Evolutionary conservation across 805 yeast species (phyloP).

Genomic region (Pachysolen tannophilus): DNA sequence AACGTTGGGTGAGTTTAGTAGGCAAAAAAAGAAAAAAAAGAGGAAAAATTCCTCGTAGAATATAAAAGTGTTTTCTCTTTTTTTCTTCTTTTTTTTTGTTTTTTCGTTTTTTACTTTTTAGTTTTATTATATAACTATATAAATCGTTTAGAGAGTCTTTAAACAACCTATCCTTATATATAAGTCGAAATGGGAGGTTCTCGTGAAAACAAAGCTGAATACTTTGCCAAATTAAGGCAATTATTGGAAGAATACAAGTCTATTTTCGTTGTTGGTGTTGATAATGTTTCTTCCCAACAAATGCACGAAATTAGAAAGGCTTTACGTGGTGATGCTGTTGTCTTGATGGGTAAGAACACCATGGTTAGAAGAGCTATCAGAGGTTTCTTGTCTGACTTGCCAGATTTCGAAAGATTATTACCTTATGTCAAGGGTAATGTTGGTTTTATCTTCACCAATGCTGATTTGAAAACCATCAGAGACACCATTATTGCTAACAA

Average conservation of each 20-base stretch:
- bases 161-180: slow-evolving; percentile 75
- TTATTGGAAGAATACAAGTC: slow-evolving; percentile 96
- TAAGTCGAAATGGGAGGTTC: slow-evolving; percentile 99
- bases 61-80: no score
- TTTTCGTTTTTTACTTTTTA: no score
- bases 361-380: slow-evolving; percentile 99
- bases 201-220: slow-evolving; percentile 95
- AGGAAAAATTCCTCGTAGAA: no score
- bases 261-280: slow-evolving; percentile 98
- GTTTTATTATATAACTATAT: no score
- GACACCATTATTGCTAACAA: slow-evolving; percentile 82
- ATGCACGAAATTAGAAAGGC: slow-evolving; percentile 99
- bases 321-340: slow-evolving; percentile 90
- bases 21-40: no score
- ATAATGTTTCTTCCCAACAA: slow-evolving; percentile 99
- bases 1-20: no score
- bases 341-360: slow-evolving; percentile 99
- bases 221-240: slow-evolving; percentile 92
- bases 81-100: no score
- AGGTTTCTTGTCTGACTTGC: slow-evolving; percentile 87
- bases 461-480: slow-evolving; percentile 86
- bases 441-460: slow-evolving; percentile 99
- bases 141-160: slow-evolving; percentile 40
- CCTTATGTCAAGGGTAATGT: slow-evolving; percentile 97
- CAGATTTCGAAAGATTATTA: slow-evolving; percentile 91